A percentile compares a stretch with the other conserved stretches of the same genome.
Evolutionary conservation across 2,329 filamentous ascomycete genomes (phyloP).

Genomic region (Cercospora brassicicola): DNA sequence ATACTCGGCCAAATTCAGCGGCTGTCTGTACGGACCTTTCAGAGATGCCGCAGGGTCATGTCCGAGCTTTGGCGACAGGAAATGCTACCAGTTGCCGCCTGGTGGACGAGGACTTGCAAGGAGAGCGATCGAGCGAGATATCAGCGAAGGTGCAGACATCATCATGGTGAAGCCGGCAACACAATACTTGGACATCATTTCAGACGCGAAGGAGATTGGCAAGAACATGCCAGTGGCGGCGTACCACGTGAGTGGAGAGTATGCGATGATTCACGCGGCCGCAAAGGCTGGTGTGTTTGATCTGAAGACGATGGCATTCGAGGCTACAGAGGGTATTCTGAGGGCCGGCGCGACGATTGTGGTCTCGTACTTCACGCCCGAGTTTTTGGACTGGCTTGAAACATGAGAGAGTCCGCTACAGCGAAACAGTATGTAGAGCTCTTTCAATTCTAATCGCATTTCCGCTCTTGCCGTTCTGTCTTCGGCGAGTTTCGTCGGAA

Average conservation of each 20-base stretch:
- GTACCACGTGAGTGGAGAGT: constrained; percentile 97
- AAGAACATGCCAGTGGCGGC: constrained; percentile 89
- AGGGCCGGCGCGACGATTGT: constrained; percentile 91
- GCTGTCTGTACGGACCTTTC: constrained; percentile 95
- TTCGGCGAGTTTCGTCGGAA: neutral
- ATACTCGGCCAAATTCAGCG: constrained; percentile 96
- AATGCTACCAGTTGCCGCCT: constrained; percentile 94
- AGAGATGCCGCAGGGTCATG: constrained; percentile 89
- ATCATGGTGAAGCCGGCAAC: constrained; percentile 99
- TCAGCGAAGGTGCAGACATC: constrained; percentile 90
- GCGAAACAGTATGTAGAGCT: constrained; percentile 6
- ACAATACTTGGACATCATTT: constrained; percentile 95
- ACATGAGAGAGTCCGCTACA: constrained; percentile 27
- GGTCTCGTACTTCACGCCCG: constrained; percentile 90
- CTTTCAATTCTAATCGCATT: neutral
- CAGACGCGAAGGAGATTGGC: constrained; percentile 91
- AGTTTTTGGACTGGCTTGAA: constrained; percentile 64
- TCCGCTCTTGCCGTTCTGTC: neutral
- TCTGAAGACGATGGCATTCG: constrained; percentile 89
- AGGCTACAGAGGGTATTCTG: constrained; percentile 89
- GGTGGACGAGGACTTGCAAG: constrained; percentile 88
- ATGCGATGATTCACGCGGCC: constrained; percentile 92
- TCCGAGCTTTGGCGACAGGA: constrained; percentile 89
- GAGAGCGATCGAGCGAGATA: constrained; percentile 84
- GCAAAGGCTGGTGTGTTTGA: constrained; percentile 97